A percentile compares a stretch with the other conserved stretches of the same genome.
These are phyloP conservation scores for Penicillium sp. DNA, from an alignment of 2,329 filamentous ascomycete genomes.

Conservation along the genomic window DNA sequence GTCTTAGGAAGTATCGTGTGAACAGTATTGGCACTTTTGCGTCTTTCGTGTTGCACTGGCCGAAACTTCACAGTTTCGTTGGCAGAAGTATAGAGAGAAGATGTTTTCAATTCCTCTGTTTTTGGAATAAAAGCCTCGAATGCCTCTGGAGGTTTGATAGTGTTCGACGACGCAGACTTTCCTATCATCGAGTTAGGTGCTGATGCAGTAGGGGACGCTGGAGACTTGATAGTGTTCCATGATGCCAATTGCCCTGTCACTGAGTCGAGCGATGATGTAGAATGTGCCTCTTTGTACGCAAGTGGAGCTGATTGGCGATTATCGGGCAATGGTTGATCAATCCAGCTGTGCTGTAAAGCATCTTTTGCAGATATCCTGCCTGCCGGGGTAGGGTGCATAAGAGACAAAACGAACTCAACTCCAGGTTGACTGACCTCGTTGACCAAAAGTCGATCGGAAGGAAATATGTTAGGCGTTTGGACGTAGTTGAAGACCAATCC, in stretches of 20 bases:
- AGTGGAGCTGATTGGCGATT: not conserved
- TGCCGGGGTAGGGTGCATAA: not conserved
- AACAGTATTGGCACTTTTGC: too few relatives aligned
- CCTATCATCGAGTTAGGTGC: not conserved
- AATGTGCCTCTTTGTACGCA: not conserved
- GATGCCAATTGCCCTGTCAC: not conserved
- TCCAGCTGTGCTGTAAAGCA: not conserved
- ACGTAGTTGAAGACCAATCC: not conserved
- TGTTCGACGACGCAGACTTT: not conserved
- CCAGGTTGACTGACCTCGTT: not conserved
- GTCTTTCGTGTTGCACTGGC: too few relatives aligned
- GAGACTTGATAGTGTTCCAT: not conserved
- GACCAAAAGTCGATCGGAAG: not conserved
- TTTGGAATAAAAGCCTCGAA: too few relatives aligned
- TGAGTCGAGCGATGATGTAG: not conserved
- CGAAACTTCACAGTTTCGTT: too few relatives aligned
- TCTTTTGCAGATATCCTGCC: not conserved
- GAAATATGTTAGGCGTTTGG: not conserved
- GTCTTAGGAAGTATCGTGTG: too few relatives aligned
- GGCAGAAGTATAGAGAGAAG: not conserved
- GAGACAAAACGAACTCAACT: not conserved
- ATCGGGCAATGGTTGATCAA: not conserved
- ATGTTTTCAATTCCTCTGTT: not conserved
- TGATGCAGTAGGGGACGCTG: not conserved
- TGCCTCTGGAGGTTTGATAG: not conserved